phyloP scores from a whole-genome alignment of 805 yeast genomes.

The Saccharomycopsis fibuligera region DNA sequence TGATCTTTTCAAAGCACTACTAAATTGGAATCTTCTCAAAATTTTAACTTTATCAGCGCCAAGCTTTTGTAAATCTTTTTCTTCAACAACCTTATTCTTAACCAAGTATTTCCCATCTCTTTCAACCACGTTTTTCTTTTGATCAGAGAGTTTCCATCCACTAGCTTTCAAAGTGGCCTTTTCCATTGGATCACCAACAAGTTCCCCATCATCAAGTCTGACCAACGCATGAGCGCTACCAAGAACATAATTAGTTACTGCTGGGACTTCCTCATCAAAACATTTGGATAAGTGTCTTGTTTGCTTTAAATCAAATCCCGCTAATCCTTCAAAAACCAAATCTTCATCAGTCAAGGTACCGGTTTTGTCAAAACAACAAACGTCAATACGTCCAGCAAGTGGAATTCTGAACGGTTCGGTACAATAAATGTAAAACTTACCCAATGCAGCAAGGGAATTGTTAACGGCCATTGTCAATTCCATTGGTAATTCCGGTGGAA shows the following conservation, averaged over 20 bases:
- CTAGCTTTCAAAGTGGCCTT: constrained; percentile 88
- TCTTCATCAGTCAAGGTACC: constrained; percentile 98
- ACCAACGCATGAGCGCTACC: constrained; percentile 98
- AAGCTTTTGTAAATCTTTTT: constrained; percentile 26
- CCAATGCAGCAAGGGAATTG: constrained; percentile 78
- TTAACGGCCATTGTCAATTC: constrained; percentile 98
- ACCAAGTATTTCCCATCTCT: constrained; percentile 29
- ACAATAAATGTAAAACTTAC: constrained; percentile 86
- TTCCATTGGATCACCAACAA: constrained; percentile 99
- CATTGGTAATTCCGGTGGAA: constrained; percentile 99
- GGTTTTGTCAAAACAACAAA: constrained; percentile 97
- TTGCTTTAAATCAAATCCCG: constrained; percentile 59
- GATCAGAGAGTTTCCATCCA: constrained; percentile 70
- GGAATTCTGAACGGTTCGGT: constrained; percentile 99
- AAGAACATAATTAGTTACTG: constrained; percentile 59
- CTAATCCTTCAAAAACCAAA: constrained; percentile 91
- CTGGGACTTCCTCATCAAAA: constrained; percentile 53
- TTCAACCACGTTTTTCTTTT: constrained; percentile 56
- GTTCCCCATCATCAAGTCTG: constrained; percentile 89
- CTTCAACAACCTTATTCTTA: constrained; percentile 23
- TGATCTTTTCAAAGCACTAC: constrained; percentile 92
- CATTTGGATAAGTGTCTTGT: constrained; percentile 47
- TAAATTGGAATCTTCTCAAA: constrained; percentile 92
- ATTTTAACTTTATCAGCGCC: constrained; percentile 50
- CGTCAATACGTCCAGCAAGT: constrained; percentile 94